Evolutionary conservation across 169 alveolate species (phyloP).

Genomic region (Cryptosporidium xiaoi): DNA sequence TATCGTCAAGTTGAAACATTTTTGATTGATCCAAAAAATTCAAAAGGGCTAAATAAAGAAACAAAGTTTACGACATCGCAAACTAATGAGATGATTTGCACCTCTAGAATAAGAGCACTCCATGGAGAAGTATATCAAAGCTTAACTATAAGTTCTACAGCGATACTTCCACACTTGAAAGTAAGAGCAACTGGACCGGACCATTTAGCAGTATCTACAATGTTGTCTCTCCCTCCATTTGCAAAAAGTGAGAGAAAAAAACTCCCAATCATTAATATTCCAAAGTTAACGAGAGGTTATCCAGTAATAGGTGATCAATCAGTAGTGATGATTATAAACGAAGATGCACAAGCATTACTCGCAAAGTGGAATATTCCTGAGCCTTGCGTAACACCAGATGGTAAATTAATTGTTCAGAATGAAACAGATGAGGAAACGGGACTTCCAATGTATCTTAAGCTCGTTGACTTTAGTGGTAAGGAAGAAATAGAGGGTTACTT

Average conservation of each 20-base stretch:
- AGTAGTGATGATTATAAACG: conserved; percentile 60
- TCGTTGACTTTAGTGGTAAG: conserved; percentile 40
- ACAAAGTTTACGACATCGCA: conserved; percentile 12
- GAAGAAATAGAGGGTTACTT: conserved; percentile 60
- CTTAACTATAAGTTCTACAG: conserved; percentile 57
- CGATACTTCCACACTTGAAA: conserved; percentile 53
- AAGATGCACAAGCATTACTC: conserved; percentile 34
- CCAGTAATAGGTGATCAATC: conserved; percentile 69
- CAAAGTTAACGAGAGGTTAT: conserved; percentile 53
- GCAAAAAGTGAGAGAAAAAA: conserved; percentile 26
- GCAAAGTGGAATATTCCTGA: conserved; percentile 69
- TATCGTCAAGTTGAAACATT: conserved; percentile 47
- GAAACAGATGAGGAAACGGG: conserved; percentile 30
- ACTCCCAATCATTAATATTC: conserved; percentile 50
- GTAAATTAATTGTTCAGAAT: conserved; percentile 20
- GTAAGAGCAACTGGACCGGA: conserved; percentile 67
- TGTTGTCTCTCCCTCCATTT: conserved; percentile 69
- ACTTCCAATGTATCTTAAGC: conserved; percentile 3
- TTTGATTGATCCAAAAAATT: conserved; percentile 44
- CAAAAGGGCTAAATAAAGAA: conserved; percentile 14
- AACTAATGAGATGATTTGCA: conserved; percentile 31
- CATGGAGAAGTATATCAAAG: conserved; percentile 68
- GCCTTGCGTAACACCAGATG: conserved; percentile 69
- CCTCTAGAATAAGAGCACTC: conserved; percentile 48
- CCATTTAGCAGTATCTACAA: conserved; percentile 53